Evolutionary conservation across 805 yeast genomes (phyloP).

Genomic region (Candida argentea): DNA sequence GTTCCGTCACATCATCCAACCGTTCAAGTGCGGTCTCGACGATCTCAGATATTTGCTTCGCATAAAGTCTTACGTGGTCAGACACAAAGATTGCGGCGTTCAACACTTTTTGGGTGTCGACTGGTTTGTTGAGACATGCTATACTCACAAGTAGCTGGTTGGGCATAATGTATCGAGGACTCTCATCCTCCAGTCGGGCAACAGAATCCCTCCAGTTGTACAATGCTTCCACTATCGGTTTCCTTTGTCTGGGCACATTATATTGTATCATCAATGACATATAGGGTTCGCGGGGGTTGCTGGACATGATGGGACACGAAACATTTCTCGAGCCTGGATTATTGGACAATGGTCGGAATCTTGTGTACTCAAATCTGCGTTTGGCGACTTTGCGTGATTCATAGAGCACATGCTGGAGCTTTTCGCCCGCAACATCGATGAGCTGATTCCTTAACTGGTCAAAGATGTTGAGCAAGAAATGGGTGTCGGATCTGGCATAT

Average conservation of each 20-base stretch:
- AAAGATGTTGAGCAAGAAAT: constrained; percentile 72
- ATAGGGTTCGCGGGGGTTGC: constrained; percentile 59
- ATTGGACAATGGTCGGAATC: constrained; percentile 38
- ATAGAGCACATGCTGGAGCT: constrained; percentile 51
- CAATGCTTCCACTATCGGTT: constrained; percentile 47
- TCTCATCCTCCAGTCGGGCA: constrained; percentile 77
- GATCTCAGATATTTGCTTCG: constrained; percentile 48
- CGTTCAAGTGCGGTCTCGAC: constrained; percentile 31
- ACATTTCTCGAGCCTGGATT: constrained; percentile 19
- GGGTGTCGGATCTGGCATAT: constrained; percentile 94
- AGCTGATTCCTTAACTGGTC: constrained; percentile 62
- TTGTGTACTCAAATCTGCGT: constrained; percentile 73
- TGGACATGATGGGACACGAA: constrained; percentile 36
- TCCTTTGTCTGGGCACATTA: constrained; percentile 46
- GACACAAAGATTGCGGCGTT: constrained; percentile 36
- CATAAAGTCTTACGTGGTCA: constrained; percentile 47
- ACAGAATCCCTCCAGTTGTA: constrained; percentile 75
- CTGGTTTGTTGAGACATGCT: constrained; percentile 43
- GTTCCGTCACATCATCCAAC: constrained; percentile 2
- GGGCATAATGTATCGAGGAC: constrained; percentile 74
- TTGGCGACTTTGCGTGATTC: constrained; percentile 74
- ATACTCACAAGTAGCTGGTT: constrained; percentile 64
- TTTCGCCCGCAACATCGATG: constrained; percentile 29
- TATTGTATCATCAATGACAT: constrained; percentile 49
- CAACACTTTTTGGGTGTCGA: constrained; percentile 45